Evolutionary conservation across 495 filamentous ascomycete species (phyloP).

Genomic region (Arthonia radiata): DNA sequence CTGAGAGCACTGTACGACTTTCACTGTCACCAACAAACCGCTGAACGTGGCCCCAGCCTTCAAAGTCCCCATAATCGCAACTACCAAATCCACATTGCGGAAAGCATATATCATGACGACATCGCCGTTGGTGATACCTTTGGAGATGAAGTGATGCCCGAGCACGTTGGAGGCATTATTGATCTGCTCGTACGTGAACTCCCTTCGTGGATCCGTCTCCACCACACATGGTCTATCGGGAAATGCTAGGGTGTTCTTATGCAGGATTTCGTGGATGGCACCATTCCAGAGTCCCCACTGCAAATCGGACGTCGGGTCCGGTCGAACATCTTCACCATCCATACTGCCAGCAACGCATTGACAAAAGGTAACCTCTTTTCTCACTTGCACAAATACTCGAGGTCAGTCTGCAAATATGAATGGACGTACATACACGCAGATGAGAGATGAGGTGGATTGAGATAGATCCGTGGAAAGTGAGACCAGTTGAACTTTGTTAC

Average conservation of each 20-base stretch:
- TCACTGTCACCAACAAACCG: no score
- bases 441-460: no score
- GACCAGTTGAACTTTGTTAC: no score
- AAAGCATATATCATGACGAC: slow-evolving; percentile 88
- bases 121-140: slow-evolving; percentile 54
- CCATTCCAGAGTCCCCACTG: slow-evolving; percentile 66
- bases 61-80: slow-evolving; percentile 35
- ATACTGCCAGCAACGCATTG: no score
- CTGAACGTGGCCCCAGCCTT: slow-evolving; percentile 40
- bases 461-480: no score
- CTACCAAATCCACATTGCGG: slow-evolving; percentile 48
- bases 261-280: slow-evolving; percentile 60
- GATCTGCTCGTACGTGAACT: slow-evolving; percentile 76
- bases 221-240: slow-evolving; percentile 61
- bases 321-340: no score
- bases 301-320: slow-evolving; percentile 52
- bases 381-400: no score
- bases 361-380: no score
- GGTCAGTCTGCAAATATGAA: no score
- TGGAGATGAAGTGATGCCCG: slow-evolving; percentile 47
- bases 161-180: slow-evolving; percentile 63
- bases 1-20: no score
- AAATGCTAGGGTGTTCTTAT: slow-evolving; percentile 41
- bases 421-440: no score
- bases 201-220: slow-evolving; percentile 46